Evolutionary conservation across 345 rosid genomes (phyloP).

Genomic region (Bruguiera sexangula): DNA sequence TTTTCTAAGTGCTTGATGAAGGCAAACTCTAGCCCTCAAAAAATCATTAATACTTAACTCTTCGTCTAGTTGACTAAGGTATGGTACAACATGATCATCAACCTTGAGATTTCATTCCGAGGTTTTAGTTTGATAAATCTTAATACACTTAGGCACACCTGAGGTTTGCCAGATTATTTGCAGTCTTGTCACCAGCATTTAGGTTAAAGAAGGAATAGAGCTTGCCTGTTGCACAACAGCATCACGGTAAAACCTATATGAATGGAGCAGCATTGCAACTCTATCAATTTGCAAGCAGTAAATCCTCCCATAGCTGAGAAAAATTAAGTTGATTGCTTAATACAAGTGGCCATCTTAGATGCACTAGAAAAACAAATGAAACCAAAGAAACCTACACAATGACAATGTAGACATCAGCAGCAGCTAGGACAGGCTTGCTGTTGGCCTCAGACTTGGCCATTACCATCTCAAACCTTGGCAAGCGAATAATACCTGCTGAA

Average conservation of each 20-base stretch:
- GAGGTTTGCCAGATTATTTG: not conserved
- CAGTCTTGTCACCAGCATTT: not conserved
- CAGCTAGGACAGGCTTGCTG: constrained; percentile 84
- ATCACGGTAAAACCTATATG: constrained; percentile 90
- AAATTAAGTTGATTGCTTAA: constrained; percentile 15
- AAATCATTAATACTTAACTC: not conserved
- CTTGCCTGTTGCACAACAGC: constrained; percentile 90
- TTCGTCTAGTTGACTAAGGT: not conserved
- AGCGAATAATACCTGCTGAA: constrained; percentile 76
- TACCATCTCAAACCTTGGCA: constrained; percentile 95
- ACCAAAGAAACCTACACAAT: constrained; percentile 58
- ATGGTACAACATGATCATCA: not conserved
- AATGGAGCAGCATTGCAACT: constrained; percentile 90
- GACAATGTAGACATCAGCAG: constrained; percentile 77
- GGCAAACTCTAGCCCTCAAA: not conserved
- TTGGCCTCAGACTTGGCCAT: constrained; percentile 86
- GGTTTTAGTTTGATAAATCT: not conserved
- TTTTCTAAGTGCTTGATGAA: too few species aligned
- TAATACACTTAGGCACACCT: not conserved
- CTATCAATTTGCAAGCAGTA: constrained; percentile 98
- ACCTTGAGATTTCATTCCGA: not conserved
- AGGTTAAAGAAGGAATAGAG: not conserved
- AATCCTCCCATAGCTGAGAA: constrained; percentile 92
- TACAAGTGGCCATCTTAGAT: constrained; percentile 3
- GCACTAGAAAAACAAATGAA: constrained; percentile 11